Evolutionary conservation across 2,329 filamentous ascomycete genomes (phyloP), one percentile per base, ranked within the genome.

Genomic region (Stemphylium vesicarium): DNA sequence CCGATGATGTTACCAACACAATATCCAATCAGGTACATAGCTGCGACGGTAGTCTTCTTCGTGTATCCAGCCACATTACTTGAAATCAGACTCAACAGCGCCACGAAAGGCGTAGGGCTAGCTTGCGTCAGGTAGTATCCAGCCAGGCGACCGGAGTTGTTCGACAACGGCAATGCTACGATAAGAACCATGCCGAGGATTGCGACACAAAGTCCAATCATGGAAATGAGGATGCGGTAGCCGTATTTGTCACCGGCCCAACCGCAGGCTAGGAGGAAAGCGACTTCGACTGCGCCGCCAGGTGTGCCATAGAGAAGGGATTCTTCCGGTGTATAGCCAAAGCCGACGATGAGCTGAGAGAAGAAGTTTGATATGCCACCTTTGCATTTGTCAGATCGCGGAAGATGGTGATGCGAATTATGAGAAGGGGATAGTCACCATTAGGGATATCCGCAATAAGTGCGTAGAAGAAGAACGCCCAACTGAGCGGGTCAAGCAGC

Each of bases 61-160:
- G 84, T 86, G 57, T 81, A 82, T 1, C 81, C 82, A 3, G 83
- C 83, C 0, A 85, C 78, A 51, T 90, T 90, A 12, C 83, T 85
- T 1, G 82, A 81, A 50, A 89, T 84, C 32, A 90, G 77, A 22
- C 84, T 85, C 4, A 90, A 73, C 13, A 90, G 73, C 4, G 84
- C 84, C 0, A 89, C 86, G 57, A 89, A 89, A 0, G 84, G 79
- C 0, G 85, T 85, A 0, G 86, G 81, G 10, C 78, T 80, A 1
- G 85, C 82, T 39, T 84, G 81, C 0, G 84, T 88, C 45, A 90
- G 75, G 72, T 89, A 90, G 69, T 88, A 90, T 0, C 85, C 86
- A 2, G 85, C 80, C 10, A 89, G 77, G 0, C 84, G 79, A 10
- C 86, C 88, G 2, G 76, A 78, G 56, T 82, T 84, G 62, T 84